Conservation (phyloP, 306 rosid species). For the Datisca glomerata region DNA sequence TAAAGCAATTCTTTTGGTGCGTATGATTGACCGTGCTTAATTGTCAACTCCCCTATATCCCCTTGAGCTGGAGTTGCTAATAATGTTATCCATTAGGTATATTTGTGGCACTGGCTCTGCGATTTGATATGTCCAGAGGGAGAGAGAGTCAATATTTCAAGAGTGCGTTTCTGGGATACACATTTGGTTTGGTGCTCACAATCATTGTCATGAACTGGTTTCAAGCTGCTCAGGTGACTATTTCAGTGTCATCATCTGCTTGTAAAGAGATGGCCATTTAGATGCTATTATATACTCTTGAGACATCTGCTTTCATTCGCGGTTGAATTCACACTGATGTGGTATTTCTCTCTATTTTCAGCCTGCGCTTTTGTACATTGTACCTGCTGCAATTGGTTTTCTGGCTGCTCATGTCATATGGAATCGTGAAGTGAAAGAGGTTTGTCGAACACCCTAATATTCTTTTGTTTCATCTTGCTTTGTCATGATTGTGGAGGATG, state of each 20-base stretch:
- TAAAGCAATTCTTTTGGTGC: no score
- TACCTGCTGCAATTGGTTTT: conserved; percentile 84
- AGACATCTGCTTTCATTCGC: neutral
- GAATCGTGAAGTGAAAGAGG: conserved; percentile 94
- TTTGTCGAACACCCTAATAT: conserved; percentile 18
- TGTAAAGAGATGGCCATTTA: neutral
- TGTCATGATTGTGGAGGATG: no score
- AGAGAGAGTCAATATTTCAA: conserved; percentile 69
- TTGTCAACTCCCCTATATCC: no score
- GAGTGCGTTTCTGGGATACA: conserved; percentile 90
- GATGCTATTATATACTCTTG: neutral
- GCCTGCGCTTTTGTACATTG: conserved; percentile 97
- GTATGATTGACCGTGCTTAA: no score
- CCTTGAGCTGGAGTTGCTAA: neutral
- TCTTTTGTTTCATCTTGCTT: neutral
- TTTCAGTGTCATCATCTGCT: neutral
- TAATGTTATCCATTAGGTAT: conserved; percentile 42
- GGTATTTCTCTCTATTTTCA: conserved; percentile 23
- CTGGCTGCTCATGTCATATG: conserved; percentile 86
- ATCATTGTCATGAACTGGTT: conserved; percentile 98
- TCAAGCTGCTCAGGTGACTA: conserved; percentile 97
- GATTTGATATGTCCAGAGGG: conserved; percentile 92
- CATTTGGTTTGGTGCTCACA: conserved; percentile 72
- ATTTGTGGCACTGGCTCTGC: conserved; percentile 93
- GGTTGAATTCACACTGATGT: conserved; percentile 3